Evolutionary conservation across 208 protist species (phyloP).

Genomic region (Trypanosoma rangeli): DNA sequence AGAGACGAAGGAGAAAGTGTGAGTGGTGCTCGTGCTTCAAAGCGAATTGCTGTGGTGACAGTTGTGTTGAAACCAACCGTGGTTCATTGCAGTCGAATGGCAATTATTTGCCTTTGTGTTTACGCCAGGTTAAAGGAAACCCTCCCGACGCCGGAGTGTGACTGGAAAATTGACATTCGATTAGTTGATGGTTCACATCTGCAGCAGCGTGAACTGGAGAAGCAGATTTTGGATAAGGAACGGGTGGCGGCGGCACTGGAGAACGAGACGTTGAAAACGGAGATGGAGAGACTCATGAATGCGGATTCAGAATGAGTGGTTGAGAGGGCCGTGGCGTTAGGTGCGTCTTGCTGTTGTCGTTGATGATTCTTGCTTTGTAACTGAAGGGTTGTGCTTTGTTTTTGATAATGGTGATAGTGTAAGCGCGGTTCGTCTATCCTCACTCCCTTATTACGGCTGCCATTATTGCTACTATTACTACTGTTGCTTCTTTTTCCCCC

Average conservation of each 20-base stretch:
- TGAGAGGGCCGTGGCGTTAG: not conserved
- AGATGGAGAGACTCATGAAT: conserved; percentile 30
- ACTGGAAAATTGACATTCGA: conserved; percentile 29
- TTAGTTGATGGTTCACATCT: conserved; percentile 29
- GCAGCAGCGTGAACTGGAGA: conserved; percentile 24
- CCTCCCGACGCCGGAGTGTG: conserved; percentile 20
- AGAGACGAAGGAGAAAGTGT: too few species aligned
- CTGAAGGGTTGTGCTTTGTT: too few species aligned
- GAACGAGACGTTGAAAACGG: conserved; percentile 15
- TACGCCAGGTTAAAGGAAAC: conserved; percentile 25
- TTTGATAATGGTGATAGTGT: too few species aligned
- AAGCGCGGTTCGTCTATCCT: too few species aligned
- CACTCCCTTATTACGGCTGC: too few species aligned
- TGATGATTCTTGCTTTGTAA: too few species aligned
- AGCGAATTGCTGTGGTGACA: conserved; percentile 22
- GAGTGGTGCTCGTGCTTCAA: not conserved
- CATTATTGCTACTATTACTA: not conserved
- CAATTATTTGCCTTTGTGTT: conserved; percentile 30
- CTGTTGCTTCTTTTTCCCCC: not conserved
- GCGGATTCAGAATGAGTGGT: conserved; percentile 12
- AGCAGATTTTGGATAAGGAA: conserved; percentile 34
- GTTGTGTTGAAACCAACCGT: conserved; percentile 35
- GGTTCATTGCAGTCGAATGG: conserved; percentile 35
- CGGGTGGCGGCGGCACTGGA: conserved; percentile 30
- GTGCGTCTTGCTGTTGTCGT: not conserved